These are phyloP conservation scores for Botrytis fragariae DNA, from an alignment of 2,329 filamentous ascomycete species.

Conservation along the genomic window DNA sequence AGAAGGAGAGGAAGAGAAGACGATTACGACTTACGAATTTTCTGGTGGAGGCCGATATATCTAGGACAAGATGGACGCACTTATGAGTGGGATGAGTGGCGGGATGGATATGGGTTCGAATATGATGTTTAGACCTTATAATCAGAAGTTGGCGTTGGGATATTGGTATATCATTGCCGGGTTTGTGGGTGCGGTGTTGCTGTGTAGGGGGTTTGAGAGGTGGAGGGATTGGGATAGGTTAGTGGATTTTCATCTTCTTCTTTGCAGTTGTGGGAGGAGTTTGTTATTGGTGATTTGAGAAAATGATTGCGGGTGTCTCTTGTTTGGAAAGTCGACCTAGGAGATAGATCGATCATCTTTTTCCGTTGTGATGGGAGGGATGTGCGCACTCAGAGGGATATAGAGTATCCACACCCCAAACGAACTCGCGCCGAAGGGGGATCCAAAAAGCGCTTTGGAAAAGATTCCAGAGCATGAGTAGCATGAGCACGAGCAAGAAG, in stretches of 20 bases:
- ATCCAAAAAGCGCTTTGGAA: background rate
- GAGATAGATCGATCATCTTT: background rate
- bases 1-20: background rate
- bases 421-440: background rate
- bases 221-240: constrained; percentile 31
- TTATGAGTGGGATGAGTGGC: constrained; percentile 24
- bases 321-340: background rate
- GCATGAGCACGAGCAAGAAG: background rate
- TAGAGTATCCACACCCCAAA: background rate
- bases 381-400: background rate
- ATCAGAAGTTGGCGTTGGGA: constrained; percentile 51
- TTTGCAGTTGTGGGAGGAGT: background rate
- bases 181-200: constrained; percentile 36
- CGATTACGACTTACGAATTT: background rate
- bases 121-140: constrained; percentile 45
- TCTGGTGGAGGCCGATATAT: background rate
- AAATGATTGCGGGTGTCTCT: background rate
- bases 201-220: constrained; percentile 26
- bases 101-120: constrained; percentile 34
- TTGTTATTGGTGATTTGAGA: background rate
- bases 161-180: constrained; percentile 60
- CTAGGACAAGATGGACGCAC: constrained; percentile 17
- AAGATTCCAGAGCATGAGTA: background rate
- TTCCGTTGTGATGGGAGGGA: background rate
- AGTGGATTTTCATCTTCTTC: constrained; percentile 14